Evolutionary conservation across 257 asterid genomes (phyloP), one percentile per base, ranked within the genome.

Genomic region (Przewalskia tangutica): DNA sequence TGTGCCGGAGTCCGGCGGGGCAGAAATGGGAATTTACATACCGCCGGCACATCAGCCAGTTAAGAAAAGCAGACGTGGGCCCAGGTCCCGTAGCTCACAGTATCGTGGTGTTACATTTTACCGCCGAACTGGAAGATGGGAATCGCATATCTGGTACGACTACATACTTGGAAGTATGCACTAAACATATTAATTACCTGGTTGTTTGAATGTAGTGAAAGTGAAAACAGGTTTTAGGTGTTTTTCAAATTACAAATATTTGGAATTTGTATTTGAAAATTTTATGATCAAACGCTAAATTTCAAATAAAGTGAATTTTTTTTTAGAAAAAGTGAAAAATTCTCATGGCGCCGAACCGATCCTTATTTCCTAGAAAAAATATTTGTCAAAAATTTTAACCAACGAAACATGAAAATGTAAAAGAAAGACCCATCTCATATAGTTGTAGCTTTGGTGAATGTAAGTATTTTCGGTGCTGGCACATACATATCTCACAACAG

Each of bases 81-180:
- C 98, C 79, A 90, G 98, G 87, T 93, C 98, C 7, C 91, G 97
- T 84, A 93, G 98, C 88, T 95, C 98, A 6, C 98, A 95, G 86
- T 95, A 93, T 82, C 93, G 98, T n/a, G 98, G 98, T 12, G 98
- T 95, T 77, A 95, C 98, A 83, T 95, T 95, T 86, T 95, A 95
- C 84, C 92, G 98, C 70, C 88, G 98, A 83, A 93, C 98, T 70
- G 98, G 98, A 36, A 89, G 98, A 91, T 95, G 98, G 98, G 98
- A 95, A 86, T 95, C 98, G 7, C 98, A 95, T 82, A 95, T 95
- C 90, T 95, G 98, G 98, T 85, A 59, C 16, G 18, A 13, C 77
- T 48, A 11, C n/a, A 51, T 3, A 38, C 42, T 38, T 38, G 42
- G 42, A 38, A 38, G 42, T 38, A 38, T 38, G 4, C 42, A 38